phyloP scores from a whole-genome alignment of 176 grass and related monocot species.

The Carex kokanica region DNA sequence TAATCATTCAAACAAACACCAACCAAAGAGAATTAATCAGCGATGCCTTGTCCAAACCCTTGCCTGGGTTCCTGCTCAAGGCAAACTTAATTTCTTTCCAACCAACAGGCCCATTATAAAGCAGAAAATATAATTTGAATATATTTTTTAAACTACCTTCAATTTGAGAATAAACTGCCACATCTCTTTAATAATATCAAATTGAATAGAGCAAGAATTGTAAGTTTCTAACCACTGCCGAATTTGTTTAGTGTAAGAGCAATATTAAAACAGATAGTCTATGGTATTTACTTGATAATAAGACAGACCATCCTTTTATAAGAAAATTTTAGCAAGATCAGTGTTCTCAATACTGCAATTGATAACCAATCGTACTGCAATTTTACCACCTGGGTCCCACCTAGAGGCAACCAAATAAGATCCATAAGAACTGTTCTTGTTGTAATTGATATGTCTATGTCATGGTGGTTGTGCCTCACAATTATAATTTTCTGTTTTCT shows the following conservation, averaged over 20 bases:
- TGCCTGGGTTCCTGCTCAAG: neutral
- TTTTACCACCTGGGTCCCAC: neutral
- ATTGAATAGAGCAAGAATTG: no score
- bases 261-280: neutral
- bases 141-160: neutral
- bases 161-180: neutral
- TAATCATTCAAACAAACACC: no score
- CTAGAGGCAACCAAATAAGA: neutral
- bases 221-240: neutral
- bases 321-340: neutral
- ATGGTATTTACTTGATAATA: neutral
- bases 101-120: neutral
- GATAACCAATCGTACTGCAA: neutral
- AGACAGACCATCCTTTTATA: neutral
- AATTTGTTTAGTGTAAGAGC: constrained; percentile 1
- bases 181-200: no score
- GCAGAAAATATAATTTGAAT: neutral
- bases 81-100: neutral
- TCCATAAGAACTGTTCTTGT: neutral
- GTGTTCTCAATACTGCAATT: neutral
- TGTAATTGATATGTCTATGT: neutral
- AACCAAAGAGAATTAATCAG: no score
- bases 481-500: constrained; percentile 35
- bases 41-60: no score
- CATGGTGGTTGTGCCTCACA: constrained; percentile 2